phyloP scores from a whole-genome alignment of 2,329 filamentous ascomycete species.

The Sporothrix dimorphospora region DNA sequence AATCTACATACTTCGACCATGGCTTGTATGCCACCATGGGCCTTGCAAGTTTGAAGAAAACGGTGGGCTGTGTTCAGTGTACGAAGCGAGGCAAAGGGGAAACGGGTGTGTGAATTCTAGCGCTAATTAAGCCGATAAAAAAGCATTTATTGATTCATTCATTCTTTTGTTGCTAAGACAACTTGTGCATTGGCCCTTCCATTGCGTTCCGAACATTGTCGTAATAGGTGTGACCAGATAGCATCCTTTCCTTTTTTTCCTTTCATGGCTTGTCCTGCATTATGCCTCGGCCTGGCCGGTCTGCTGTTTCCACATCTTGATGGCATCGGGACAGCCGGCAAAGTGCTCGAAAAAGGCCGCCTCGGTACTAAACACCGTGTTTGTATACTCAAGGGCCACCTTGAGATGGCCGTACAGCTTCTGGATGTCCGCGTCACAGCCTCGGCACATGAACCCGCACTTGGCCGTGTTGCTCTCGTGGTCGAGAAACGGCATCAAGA shows the following conservation, averaged over 20 bases:
- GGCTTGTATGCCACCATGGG: neutral
- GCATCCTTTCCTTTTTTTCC: neutral
- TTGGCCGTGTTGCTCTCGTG: neutral
- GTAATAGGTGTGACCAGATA: neutral
- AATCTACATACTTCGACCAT: neutral
- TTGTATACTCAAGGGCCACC: conserved; percentile 9
- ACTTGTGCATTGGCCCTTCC: neutral
- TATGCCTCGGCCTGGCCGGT: neutral
- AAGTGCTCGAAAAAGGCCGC: conserved; percentile 19
- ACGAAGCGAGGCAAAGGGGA: neutral
- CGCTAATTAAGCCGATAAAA: neutral
- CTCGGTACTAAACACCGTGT: conserved; percentile 20
- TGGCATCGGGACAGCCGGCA: conserved; percentile 2
- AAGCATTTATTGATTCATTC: neutral
- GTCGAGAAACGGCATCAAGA: conserved; percentile 26
- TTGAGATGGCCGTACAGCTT: neutral
- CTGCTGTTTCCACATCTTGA: conserved; percentile 3
- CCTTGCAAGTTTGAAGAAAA: neutral
- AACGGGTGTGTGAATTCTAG: neutral
- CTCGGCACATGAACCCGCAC: conserved; percentile 10
- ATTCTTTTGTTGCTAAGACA: neutral
- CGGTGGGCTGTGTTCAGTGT: neutral
- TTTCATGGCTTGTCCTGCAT: neutral
- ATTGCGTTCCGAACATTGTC: neutral
- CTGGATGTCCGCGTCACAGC: neutral